Evolutionary conservation across 371 early-diverging fungal genomes (phyloP).

Genomic region (Lichtheimia ramosa): DNA sequence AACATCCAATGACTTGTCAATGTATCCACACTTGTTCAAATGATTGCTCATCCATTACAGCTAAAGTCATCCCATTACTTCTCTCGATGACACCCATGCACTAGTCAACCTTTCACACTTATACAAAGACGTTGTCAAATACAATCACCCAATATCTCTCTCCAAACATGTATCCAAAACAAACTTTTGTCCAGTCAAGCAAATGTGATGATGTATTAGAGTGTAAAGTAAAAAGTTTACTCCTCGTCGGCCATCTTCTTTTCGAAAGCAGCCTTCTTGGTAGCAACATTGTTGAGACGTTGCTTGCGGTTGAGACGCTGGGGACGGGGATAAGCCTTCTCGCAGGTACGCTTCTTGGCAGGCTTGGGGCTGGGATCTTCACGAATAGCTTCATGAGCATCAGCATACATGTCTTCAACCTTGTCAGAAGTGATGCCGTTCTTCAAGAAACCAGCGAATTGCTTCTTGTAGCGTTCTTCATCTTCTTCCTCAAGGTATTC

Average conservation of each 20-base stretch:
- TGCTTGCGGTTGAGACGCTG: constrained; percentile 86
- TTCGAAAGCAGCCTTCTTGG: constrained; percentile 87
- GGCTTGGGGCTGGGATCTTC: constrained; percentile 78
- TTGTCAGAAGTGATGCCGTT: constrained; percentile 89
- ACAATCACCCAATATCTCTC: no score
- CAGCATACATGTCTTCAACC: constrained; percentile 95
- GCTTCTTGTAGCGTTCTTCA: constrained; percentile 96
- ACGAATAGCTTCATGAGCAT: constrained; percentile 95
- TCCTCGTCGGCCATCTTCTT: constrained; percentile 18
- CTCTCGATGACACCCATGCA: no score
- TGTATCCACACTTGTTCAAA: no score
- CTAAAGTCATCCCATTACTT: no score
- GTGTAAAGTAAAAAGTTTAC: neutral
- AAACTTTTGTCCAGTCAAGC: neutral
- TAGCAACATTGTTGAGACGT: constrained; percentile 84
- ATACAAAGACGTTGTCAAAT: no score
- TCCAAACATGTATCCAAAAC: neutral
- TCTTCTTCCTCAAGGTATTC: constrained; percentile 97
- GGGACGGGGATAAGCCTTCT: constrained; percentile 56
- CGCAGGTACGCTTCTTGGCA: constrained; percentile 67
- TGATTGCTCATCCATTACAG: no score
- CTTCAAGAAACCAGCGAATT: constrained; percentile 96
- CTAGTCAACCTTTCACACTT: no score
- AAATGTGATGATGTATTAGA: neutral
- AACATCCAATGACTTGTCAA: no score